Conservation (phyloP, 1,284 basidiomycete species). For the Moesziomyces antarcticus region DNA sequence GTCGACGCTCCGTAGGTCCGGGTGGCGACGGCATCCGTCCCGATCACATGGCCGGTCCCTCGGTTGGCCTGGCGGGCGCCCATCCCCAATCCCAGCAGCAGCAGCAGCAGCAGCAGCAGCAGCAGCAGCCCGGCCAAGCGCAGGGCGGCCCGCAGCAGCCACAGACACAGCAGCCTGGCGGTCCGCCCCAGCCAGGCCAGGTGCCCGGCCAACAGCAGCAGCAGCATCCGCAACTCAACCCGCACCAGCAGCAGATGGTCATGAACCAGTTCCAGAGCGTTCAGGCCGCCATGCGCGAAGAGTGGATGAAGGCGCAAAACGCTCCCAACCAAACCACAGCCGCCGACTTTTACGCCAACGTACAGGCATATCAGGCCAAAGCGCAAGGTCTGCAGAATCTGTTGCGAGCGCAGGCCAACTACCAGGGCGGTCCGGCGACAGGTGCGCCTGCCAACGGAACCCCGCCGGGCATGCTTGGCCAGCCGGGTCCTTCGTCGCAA, state of each 20-base stretch:
- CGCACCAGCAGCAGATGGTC: slow-evolving; percentile 61
- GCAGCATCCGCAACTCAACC: slow-evolving; percentile 53
- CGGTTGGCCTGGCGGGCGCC: slow-evolving; percentile 21
- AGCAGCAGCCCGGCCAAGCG: slow-evolving; percentile 28
- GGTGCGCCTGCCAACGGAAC: slow-evolving; percentile 18
- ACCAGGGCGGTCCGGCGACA: slow-evolving; percentile 31
- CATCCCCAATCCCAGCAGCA: slow-evolving; percentile 20
- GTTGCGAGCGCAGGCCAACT: slow-evolving; percentile 50
- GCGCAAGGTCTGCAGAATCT: slow-evolving; percentile 55
- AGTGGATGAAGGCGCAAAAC: slow-evolving; percentile 62
- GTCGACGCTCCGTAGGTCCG: slow-evolving; percentile 45
- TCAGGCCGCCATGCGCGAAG: slow-evolving; percentile 55
- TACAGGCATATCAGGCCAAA: slow-evolving; percentile 58
- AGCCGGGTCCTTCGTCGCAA: slow-evolving; percentile 34
- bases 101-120: too few species aligned
- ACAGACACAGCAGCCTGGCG: slow-evolving; percentile 20
- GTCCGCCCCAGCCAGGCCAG: slow-evolving; percentile 24
- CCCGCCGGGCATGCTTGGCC: slow-evolving; percentile 40
- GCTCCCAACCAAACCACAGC: slow-evolving; percentile 56
- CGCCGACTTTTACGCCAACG: slow-evolving; percentile 58
- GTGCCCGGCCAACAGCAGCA: slow-evolving; percentile 22
- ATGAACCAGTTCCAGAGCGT: slow-evolving; percentile 59
- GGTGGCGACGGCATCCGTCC: slow-evolving; percentile 32
- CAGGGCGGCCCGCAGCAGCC: slow-evolving; percentile 23
- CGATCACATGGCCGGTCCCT: slow-evolving; percentile 34